Evolutionary conservation across 148 eudicot species (phyloP).

Genomic region (Rhododendron ovatum): DNA sequence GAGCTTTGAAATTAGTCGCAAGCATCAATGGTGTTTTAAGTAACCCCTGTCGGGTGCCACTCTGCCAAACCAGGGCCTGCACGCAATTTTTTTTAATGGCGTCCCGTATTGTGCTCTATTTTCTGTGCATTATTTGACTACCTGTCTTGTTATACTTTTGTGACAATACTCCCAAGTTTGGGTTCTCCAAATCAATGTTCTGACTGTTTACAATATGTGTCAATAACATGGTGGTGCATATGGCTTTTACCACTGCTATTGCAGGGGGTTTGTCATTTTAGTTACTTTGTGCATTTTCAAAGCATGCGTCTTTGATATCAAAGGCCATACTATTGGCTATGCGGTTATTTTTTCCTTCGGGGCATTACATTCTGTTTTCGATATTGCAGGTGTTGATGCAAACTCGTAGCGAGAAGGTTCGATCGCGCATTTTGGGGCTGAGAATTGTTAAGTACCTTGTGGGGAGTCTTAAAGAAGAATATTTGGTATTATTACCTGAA

Average conservation of each 20-base stretch:
- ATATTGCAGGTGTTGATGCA: conserved; percentile 79
- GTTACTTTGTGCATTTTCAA: neutral
- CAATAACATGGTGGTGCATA: neutral
- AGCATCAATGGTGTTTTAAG: neutral
- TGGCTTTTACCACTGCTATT: neutral
- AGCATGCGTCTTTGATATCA: neutral
- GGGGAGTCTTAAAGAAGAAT: conserved; percentile 85
- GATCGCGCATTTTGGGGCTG: conserved; percentile 70
- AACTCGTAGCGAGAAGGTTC: conserved; percentile 72
- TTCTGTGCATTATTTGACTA: neutral
- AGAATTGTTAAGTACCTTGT: conserved; percentile 65
- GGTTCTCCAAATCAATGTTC: neutral
- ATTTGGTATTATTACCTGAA: conserved; percentile 70
- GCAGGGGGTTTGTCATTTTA: neutral
- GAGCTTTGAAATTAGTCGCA: neutral
- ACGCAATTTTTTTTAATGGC: neutral
- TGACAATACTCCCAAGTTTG: neutral
- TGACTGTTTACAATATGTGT: neutral
- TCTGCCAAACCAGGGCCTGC: neutral
- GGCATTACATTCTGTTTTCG: neutral
- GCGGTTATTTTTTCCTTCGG: neutral
- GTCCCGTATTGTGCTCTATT: neutral
- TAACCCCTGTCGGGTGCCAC: neutral
- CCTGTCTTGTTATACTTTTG: neutral
- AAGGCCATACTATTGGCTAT: neutral